Evolutionary conservation across 805 yeast species (phyloP), one percentile per base, ranked within the genome.

Genomic region (Nakazawaea holstii): DNA sequence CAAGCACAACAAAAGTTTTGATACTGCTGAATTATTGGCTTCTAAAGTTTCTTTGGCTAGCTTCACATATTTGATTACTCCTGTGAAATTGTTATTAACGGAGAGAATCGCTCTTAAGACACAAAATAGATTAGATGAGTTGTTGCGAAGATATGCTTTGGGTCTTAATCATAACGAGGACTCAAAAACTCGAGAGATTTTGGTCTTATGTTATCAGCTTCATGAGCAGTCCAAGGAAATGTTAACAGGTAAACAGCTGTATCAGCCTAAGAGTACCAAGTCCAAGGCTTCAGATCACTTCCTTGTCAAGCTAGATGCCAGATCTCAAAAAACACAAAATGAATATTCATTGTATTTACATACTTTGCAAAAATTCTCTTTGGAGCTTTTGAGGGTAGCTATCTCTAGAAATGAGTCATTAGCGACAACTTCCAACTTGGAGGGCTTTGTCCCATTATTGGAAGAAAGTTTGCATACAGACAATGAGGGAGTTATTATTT

Each of bases 1-100:
- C 32, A 91, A 89, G 61, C 83, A 80, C 53, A 88, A 87, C 59
- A 89, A 89, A 66, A 84, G 96, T 70, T 86, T 70, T 59, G 98
- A 94, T 55, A 80, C 94, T 5, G 95, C 84, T 27, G 96, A 91
- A 65, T 68, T 89, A 15, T 59, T 92, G 41, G 76, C 96, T 0
- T 64, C 79, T 13, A 79, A 80, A 57, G 76, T 92, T 32, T 69
- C 77, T 13, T 68, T 90, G 49, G 64, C 73, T 5, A 64, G 68
- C 26, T 87, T 91, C 59, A 68, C 73, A 7, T 65, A 65, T 44
- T 64, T 94, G 24, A 62, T 91, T 14, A 69, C 71, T 13, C 98
- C 98, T 1, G 69, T 94, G 35, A 82, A 82, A 57, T 63, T 78
- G 46, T 61, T 87, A 43, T 64, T 87, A 33, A 64, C 72, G 37